Evolutionary conservation across 1,284 basidiomycete species (phyloP).

Genomic region (Ceratobasidium sp.): DNA sequence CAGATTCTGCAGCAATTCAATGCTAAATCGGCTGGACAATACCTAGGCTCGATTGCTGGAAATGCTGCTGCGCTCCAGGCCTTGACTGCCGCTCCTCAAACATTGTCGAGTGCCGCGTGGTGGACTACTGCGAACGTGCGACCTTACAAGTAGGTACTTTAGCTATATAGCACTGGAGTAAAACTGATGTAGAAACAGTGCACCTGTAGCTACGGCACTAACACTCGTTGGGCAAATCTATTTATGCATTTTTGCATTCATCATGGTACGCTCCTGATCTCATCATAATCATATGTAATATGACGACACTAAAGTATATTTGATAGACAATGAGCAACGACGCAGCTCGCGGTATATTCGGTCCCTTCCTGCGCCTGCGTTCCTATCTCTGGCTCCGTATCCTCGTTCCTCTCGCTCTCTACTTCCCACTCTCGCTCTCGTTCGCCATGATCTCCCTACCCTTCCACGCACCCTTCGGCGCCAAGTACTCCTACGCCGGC

Average conservation of each 20-base stretch:
- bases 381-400: constrained; percentile 55
- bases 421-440: constrained; percentile 54
- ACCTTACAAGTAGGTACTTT: constrained; percentile 52
- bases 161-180: neutral
- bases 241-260: constrained; percentile 54
- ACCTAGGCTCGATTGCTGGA: constrained; percentile 29
- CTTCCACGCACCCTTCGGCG: constrained; percentile 52
- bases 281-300: constrained; percentile 1
- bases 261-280: neutral
- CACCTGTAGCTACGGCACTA: constrained; percentile 59
- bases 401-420: constrained; percentile 52
- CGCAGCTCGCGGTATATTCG: constrained; percentile 55
- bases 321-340: constrained; percentile 55
- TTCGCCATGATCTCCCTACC: constrained; percentile 58
- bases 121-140: constrained; percentile 56
- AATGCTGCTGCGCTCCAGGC: constrained; percentile 54
- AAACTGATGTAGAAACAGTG: constrained; percentile 25
- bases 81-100: constrained; percentile 56
- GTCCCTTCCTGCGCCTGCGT: constrained; percentile 54
- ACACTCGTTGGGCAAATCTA: constrained; percentile 60
- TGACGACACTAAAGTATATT: constrained; percentile 47
- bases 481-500: constrained; percentile 55
- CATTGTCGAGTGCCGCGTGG: constrained; percentile 53
- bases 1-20: constrained; percentile 24
- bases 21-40: constrained; percentile 5